These are phyloP conservation scores for Penicillium dipodomyicola DNA, from an alignment of 495 filamentous ascomycete species.

Conservation along the genomic window DNA sequence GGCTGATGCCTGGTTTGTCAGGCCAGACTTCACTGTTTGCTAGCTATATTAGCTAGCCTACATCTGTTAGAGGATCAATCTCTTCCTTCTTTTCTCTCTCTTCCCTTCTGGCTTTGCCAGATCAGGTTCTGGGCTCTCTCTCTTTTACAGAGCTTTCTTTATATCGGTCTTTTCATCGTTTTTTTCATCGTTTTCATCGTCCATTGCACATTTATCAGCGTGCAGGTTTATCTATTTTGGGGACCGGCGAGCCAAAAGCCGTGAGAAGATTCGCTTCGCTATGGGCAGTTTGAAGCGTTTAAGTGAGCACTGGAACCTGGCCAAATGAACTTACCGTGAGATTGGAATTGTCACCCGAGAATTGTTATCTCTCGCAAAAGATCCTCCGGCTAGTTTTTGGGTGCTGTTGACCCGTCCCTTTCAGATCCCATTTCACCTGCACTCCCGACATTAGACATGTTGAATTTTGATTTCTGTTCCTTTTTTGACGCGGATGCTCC, in stretches of 20 bases:
- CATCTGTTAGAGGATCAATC: too few species aligned
- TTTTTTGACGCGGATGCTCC: conserved; percentile 4
- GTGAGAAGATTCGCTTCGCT: conserved; percentile 20
- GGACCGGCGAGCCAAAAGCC: conserved; percentile 9
- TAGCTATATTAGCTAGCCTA: too few species aligned
- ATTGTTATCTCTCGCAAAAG: conserved; percentile 14
- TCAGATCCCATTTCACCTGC: not conserved
- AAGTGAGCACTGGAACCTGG: conserved; percentile 21
- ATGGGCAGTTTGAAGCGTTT: conserved; percentile 25
- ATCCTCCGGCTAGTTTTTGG: not conserved
- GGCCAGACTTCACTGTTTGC: too few species aligned
- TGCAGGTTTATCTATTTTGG: conserved; percentile 21
- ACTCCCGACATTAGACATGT: not conserved
- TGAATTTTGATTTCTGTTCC: conserved; percentile 18
- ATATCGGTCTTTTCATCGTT: too few species aligned
- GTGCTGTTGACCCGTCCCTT: not conserved
- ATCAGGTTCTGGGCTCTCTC: too few species aligned
- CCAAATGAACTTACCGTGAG: conserved; percentile 20
- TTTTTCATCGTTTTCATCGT: too few species aligned
- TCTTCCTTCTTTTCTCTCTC: too few species aligned
- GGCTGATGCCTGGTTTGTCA: too few species aligned
- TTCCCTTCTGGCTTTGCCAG: too few species aligned
- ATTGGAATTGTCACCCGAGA: conserved; percentile 23
- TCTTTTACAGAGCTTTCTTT: too few species aligned
- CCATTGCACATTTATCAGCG: conserved; percentile 23